Evolutionary conservation across 2,329 filamentous ascomycete genomes (phyloP).

Genomic region (Didymella exigua): DNA sequence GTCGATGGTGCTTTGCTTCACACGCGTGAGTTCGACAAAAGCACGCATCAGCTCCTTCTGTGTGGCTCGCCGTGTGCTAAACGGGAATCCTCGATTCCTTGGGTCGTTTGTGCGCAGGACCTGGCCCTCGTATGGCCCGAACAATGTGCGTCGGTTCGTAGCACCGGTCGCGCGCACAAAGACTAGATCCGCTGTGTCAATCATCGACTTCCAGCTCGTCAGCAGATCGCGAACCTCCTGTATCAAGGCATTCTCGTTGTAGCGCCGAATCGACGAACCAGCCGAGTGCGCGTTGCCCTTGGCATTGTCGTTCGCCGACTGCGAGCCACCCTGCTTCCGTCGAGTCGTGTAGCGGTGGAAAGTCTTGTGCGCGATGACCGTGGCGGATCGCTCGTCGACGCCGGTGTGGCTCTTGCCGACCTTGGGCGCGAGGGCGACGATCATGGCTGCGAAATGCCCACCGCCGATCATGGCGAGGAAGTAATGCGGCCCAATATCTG

Average conservation of each 20-base stretch:
- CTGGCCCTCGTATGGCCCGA: conserved; percentile 89
- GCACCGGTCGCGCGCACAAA: conserved; percentile 89
- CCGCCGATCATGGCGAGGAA: conserved; percentile 99
- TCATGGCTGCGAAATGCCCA: conserved; percentile 96
- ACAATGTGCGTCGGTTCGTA: conserved; percentile 84
- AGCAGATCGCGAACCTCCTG: conserved; percentile 86
- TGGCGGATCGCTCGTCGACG: conserved; percentile 80
- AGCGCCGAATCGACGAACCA: conserved; percentile 84
- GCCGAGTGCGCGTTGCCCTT: conserved; percentile 94
- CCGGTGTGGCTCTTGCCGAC: conserved; percentile 71
- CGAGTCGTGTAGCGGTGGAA: conserved; percentile 97
- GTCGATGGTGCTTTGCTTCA: conserved; percentile 82
- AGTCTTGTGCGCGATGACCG: conserved; percentile 92
- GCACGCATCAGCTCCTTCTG: conserved; percentile 93
- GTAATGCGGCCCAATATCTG: conserved; percentile 77
- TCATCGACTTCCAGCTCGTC: conserved; percentile 80
- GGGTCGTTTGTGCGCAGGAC: conserved; percentile 79
- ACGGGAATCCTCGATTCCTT: conserved; percentile 85
- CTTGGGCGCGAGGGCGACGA: conserved; percentile 85
- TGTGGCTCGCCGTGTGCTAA: conserved; percentile 88
- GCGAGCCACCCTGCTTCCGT: conserved; percentile 92
- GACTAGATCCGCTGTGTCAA: conserved; percentile 82
- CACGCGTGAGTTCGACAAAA: conserved; percentile 89
- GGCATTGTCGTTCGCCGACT: conserved; percentile 92
- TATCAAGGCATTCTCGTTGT: conserved; percentile 89